Evolutionary conservation across 1,284 basidiomycete species (phyloP).

Genomic region (Heliocybe sulcata): DNA sequence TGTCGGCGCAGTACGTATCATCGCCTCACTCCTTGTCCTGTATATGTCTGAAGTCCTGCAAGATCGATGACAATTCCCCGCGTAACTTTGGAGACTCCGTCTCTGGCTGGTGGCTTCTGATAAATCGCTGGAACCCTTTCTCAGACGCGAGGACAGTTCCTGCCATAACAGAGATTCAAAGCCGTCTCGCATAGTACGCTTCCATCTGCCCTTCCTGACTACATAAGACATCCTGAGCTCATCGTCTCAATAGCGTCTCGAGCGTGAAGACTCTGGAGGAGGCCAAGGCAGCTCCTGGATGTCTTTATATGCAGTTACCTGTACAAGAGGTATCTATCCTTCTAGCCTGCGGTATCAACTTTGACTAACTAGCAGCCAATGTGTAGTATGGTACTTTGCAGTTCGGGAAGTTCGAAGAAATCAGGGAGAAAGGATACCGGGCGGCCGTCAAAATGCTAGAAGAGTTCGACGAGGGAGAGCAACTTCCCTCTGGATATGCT

Average conservation of each 20-base stretch:
- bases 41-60: neutral
- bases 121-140: constrained; percentile 93
- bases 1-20: constrained; percentile 74
- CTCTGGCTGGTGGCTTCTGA: constrained; percentile 94
- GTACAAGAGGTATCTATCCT: constrained; percentile 66
- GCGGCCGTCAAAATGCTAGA: constrained; percentile 71
- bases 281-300: constrained; percentile 83
- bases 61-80: constrained; percentile 93
- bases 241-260: constrained; percentile 62
- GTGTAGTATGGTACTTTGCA: constrained; percentile 72
- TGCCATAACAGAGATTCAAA: constrained; percentile 94
- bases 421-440: constrained; percentile 78
- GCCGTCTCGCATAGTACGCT: constrained; percentile 88
- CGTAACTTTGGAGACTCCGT: constrained; percentile 93
- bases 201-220: neutral
- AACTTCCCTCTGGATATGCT: constrained; percentile 66
- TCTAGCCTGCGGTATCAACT: neutral
- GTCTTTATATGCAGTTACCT: constrained; percentile 93
- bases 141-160: constrained; percentile 78
- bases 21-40: neutral
- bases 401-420: constrained; percentile 77
- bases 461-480: constrained; percentile 78
- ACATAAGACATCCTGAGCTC: neutral
- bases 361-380: constrained; percentile 14
- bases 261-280: constrained; percentile 94